These are phyloP conservation scores for Lipomyces starkeyi DNA, from an alignment of 805 yeast genomes.

Conservation along the genomic window DNA sequence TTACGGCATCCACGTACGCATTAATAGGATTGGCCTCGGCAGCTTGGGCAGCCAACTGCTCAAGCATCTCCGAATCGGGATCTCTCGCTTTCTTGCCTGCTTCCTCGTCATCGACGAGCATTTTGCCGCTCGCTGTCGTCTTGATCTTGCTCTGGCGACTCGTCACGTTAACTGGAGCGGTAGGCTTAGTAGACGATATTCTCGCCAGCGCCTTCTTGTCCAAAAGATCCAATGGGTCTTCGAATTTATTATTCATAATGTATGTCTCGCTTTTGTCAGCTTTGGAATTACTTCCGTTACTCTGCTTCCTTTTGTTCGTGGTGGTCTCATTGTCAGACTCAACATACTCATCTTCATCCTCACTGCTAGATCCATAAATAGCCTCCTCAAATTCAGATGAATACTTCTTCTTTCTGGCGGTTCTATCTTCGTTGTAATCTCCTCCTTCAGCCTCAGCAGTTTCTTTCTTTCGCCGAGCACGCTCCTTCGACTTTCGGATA, in stretches of 20 bases:
- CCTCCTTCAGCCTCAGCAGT: constrained; percentile 28
- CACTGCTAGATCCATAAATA: constrained; percentile 74
- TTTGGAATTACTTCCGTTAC: constrained; percentile 32
- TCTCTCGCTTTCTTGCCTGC: constrained; percentile 36
- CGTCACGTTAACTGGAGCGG: constrained; percentile 51
- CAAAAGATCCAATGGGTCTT: constrained; percentile 83
- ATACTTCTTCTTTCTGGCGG: constrained; percentile 53
- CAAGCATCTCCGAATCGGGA: constrained; percentile 51
- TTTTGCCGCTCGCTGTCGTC: constrained; percentile 66
- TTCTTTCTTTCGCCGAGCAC: constrained; percentile 76
- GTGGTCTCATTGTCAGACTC: constrained; percentile 51
- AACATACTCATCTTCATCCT: constrained; percentile 58
- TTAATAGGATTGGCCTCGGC: constrained; percentile 65
- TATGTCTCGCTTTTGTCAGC: constrained; percentile 55
- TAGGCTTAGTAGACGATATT: constrained; percentile 87
- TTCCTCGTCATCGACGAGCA: constrained; percentile 58
- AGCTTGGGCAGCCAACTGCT: constrained; percentile 49
- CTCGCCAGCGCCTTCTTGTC: constrained; percentile 85
- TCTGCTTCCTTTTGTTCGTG: constrained; percentile 34
- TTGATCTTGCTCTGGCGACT: constrained; percentile 44
- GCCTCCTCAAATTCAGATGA: constrained; percentile 94
- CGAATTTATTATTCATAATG: constrained; percentile 67
- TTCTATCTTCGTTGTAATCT: constrained; percentile 42
- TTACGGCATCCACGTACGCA: constrained; percentile 93
- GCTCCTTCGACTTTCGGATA: constrained; percentile 82